phyloP scores from a whole-genome alignment of 2,329 filamentous ascomycete genomes.

The Fusarium tanahbumbuense region DNA sequence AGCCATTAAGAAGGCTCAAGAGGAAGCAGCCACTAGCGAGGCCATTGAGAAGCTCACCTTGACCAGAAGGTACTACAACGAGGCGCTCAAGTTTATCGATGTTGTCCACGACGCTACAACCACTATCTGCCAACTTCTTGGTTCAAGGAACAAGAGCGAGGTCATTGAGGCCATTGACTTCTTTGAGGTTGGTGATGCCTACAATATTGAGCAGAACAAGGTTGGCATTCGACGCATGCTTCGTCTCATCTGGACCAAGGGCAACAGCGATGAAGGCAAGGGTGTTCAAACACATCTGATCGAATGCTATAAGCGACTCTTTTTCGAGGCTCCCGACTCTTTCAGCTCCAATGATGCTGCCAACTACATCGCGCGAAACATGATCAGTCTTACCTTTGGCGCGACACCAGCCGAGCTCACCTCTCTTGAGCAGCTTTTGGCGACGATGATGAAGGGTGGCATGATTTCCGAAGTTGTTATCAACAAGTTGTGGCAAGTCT shows the following conservation, averaged over 20 bases:
- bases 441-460: conserved; percentile 97
- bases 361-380: conserved; percentile 96
- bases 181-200: conserved; percentile 93
- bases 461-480: conserved; percentile 88
- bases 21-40: conserved; percentile 90
- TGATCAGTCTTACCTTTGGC: conserved; percentile 98
- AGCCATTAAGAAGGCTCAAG: conserved; percentile 80
- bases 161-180: conserved; percentile 99
- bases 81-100: conserved; percentile 93
- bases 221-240: conserved; percentile 95
- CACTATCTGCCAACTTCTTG: conserved; percentile 86
- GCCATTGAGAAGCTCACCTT: conserved; percentile 88
- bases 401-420: conserved; percentile 95
- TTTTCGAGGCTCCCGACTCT: conserved; percentile 92
- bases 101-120: conserved; percentile 85
- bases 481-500: conserved; percentile 96
- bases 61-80: conserved; percentile 90
- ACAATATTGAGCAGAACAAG: conserved; percentile 94
- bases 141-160: conserved; percentile 97
- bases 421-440: conserved; percentile 91
- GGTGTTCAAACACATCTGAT: conserved; percentile 97
- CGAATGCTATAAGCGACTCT: conserved; percentile 94
- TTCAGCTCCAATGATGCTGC: conserved; percentile 91
- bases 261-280: conserved; percentile 98
- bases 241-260: conserved; percentile 98